These are phyloP conservation scores for Trametes coccinea DNA, from an alignment of 768 basidiomycete genomes.

Conservation along the genomic window DNA sequence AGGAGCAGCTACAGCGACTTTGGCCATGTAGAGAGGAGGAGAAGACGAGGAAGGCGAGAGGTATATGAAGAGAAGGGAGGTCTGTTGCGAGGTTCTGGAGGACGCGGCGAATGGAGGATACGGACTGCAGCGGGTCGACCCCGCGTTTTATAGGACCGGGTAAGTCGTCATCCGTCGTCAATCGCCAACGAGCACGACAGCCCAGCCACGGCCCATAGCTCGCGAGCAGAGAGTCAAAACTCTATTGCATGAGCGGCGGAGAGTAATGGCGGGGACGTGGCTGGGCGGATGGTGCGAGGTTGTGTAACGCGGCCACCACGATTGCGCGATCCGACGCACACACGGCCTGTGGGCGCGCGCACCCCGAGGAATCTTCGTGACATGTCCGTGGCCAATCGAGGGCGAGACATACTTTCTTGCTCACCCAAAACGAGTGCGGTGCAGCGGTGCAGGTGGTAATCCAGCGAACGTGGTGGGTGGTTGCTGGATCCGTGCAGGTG, in stretches of 20 bases:
- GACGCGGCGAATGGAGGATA: neutral
- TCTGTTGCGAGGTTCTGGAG: neutral
- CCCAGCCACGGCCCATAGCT: neutral
- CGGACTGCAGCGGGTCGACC: neutral
- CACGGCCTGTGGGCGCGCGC: neutral
- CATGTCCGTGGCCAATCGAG: slow-evolving; percentile 1
- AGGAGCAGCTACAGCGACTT: slow-evolving; percentile 16
- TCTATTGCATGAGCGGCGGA: neutral
- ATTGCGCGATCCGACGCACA: slow-evolving; percentile 24
- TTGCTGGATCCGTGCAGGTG: neutral
- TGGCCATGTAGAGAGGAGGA: neutral
- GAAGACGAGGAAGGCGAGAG: neutral
- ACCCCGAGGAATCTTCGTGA: slow-evolving; percentile 11
- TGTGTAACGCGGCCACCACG: slow-evolving; percentile 15
- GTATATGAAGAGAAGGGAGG: neutral
- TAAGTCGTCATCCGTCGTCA: slow-evolving; percentile 13
- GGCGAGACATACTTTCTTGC: neutral
- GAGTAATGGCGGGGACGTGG: slow-evolving; percentile 4
- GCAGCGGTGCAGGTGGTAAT: neutral
- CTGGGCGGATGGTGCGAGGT: slow-evolving; percentile 20
- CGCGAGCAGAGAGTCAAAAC: neutral
- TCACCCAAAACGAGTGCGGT: neutral
- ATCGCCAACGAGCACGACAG: slow-evolving; percentile 3
- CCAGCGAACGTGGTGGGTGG: neutral
- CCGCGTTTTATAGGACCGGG: slow-evolving; percentile 2